A percentile compares a stretch with the other conserved stretches of the same genome.
Conservation (phyloP, 441 rosid genomes). For the Corymbia calophylla region DNA sequence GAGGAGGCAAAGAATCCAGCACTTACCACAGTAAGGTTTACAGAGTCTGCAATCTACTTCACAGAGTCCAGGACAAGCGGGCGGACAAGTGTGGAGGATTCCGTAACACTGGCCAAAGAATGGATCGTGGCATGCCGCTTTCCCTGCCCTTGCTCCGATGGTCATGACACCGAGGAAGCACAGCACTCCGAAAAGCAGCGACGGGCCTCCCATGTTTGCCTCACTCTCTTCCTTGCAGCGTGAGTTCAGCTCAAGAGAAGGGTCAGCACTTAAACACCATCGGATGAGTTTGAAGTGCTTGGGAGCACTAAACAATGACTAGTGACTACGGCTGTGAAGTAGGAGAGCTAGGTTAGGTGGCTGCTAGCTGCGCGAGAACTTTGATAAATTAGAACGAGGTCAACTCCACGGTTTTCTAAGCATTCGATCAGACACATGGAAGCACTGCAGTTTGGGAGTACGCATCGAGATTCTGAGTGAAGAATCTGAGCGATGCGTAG, state of each 20-base stretch:
- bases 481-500: neutral
- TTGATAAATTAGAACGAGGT: neutral
- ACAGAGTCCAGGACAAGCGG: constrained; percentile 5
- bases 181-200: neutral
- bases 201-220: neutral
- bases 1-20: neutral
- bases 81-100: constrained; percentile 5
- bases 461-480: neutral
- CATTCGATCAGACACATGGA: neutral
- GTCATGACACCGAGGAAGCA: neutral
- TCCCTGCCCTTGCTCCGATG: neutral
- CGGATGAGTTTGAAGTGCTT: neutral
- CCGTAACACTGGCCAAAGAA: constrained; percentile 1
- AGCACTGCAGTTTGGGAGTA: neutral
- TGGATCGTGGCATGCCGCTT: constrained; percentile 6
- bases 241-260: neutral
- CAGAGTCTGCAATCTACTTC: constrained; percentile 7
- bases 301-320: neutral
- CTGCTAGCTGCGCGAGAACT: neutral
- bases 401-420: neutral
- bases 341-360: neutral
- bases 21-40: constrained; percentile 6
- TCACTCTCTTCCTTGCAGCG: neutral
- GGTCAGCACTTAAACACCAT: neutral
- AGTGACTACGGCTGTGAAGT: neutral